Evolutionary conservation across 192 early-diverging fungal genomes (phyloP), one percentile per base, ranked within the genome.

Genomic region (Ambispora gerdemannii): DNA sequence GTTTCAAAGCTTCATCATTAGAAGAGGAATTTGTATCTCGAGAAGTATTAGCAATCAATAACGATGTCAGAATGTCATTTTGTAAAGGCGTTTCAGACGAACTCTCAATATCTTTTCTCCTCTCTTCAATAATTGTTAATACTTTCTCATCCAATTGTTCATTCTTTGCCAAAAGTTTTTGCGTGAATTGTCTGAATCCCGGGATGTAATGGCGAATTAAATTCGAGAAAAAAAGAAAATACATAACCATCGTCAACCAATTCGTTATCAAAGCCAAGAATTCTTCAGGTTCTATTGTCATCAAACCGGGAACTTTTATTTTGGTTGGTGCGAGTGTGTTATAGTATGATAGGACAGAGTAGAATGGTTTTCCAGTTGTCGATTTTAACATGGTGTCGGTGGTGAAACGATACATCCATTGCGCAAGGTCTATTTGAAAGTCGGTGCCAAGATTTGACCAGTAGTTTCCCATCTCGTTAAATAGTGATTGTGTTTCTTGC

Each of bases 401-500:
- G 19, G 36, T 25, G n/a, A 47, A 65, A 28, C 24, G 24, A 38
- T 17, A 27, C 32, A 33, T 65, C 63, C 63, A 65, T 19, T 38
- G 19, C 6, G 63, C 20, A 22, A 65, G 34, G 34, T 65, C 47
- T 11, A 65, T 10, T 33, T 63, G 11, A 0, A 8, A 1, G n/a
- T 65, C 22, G 7, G 24, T 11, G 17, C 32, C 32, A 10, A 38
- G 28, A 10, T 65, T 49, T 17, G 22, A 27, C 35, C 35, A 65
- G 34, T 65, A 38, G 13, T 10, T 27, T 65, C 47, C 38, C 36
- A 47, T n/a, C 1, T 65, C 28, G 24, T 13, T n/a, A 47, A 65
- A 65, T 17, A 50, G 19, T 17, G 24, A 3, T 50, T 72, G 64
- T n/a, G 34, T 28, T 11, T 20, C 72, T 73, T 25, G 50, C n/a